Percentiles rank a stretch among this genome's conserved stretches.
Evolutionary conservation across 177 flowering plant genomes (phyloP).

Genomic region (Vitis hybrid): DNA sequence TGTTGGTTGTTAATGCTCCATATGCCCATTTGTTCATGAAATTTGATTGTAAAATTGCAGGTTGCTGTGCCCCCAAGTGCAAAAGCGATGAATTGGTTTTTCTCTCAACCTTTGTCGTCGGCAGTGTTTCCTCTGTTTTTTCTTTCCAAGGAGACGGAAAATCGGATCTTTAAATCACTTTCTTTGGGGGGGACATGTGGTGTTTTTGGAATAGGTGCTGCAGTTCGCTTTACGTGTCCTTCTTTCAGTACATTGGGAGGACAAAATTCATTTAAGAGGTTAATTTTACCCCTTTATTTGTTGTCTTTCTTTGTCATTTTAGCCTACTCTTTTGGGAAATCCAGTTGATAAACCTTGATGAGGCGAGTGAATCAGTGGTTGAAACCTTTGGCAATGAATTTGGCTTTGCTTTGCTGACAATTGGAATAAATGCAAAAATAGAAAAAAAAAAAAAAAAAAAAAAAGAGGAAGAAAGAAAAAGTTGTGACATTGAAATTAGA

Average conservation of each 20-base stretch:
- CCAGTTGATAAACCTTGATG: background rate
- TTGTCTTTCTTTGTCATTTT: background rate
- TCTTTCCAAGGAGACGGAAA: constrained; percentile 52
- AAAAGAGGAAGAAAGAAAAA: too few relatives aligned
- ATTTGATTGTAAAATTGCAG: constrained; percentile 30
- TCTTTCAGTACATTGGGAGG: constrained; percentile 24
- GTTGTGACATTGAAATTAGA: too few relatives aligned
- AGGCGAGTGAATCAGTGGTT: background rate
- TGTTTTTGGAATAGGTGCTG: constrained; percentile 78
- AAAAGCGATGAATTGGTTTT: constrained; percentile 77
- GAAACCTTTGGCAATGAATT: background rate
- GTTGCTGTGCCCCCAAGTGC: constrained; percentile 83
- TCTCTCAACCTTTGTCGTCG: constrained; percentile 55
- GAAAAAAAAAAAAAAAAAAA: too few relatives aligned
- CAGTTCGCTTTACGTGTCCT: constrained; percentile 45
- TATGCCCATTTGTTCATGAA: background rate
- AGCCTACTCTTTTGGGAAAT: background rate
- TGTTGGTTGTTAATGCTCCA: too few relatives aligned
- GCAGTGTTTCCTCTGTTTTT: constrained; percentile 72
- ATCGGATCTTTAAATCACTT: constrained; percentile 27
- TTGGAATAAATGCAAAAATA: too few relatives aligned
- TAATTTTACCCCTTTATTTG: background rate
- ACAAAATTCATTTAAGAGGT: constrained; percentile 46
- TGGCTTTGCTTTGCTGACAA: too few relatives aligned
- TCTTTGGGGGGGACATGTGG: constrained; percentile 41